A percentile compares a stretch with the other conserved stretches of the same genome.
Evolutionary conservation across 148 eudicot genomes (phyloP).

Genomic region (Spergularia marina): DNA sequence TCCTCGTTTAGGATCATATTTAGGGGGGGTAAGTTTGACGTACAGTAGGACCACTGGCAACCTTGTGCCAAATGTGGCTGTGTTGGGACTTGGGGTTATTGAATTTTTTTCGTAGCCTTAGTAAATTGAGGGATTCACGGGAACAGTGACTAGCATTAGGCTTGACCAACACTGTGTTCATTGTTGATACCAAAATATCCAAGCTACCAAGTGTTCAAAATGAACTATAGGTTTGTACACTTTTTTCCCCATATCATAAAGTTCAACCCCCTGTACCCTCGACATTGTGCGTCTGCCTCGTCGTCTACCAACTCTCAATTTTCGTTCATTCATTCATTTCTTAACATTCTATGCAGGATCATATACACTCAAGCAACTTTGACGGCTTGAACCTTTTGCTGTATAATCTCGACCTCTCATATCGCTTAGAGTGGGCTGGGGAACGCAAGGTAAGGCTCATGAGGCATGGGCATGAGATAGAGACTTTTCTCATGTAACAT

Average conservation of each 20-base stretch:
- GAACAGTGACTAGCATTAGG: neutral
- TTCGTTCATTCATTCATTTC: neutral
- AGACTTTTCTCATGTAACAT: slow-evolving; percentile 60
- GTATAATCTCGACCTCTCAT: slow-evolving; percentile 83
- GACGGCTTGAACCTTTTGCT: slow-evolving; percentile 61
- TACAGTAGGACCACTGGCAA: neutral
- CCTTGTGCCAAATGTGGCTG: neutral
- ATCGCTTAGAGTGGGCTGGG: slow-evolving; percentile 78
- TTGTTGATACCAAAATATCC: neutral
- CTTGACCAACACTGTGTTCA: neutral
- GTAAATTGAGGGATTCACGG: neutral
- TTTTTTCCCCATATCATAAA: neutral
- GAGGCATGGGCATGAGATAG: slow-evolving; percentile 69
- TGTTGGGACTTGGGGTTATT: neutral
- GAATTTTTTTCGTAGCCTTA: neutral
- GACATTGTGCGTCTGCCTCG: neutral
- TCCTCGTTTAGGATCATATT: neutral
- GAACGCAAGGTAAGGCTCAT: slow-evolving; percentile 62
- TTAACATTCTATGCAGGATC: slow-evolving; percentile 43
- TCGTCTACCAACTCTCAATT: neutral
- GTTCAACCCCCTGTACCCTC: too few relatives aligned
- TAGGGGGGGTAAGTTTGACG: neutral
- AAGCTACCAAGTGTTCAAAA: neutral
- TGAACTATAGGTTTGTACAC: neutral
- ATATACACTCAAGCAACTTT: slow-evolving; percentile 41